A percentile compares a stretch with the other conserved stretches of the same genome.
Evolutionary conservation across 768 basidiomycete genomes (phyloP).

Genomic region (Serendipita sp.): DNA sequence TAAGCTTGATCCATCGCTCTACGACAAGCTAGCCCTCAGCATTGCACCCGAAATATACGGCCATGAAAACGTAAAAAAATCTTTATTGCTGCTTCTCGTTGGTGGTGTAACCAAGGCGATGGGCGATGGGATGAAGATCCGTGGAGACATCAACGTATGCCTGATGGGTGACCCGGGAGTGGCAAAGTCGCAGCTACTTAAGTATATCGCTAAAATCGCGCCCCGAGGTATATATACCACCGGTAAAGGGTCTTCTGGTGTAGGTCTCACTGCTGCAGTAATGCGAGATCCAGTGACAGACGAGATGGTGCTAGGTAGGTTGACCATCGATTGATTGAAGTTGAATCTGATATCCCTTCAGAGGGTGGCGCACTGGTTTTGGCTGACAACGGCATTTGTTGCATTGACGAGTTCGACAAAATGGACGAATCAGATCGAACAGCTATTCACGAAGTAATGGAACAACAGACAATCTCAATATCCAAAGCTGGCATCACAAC

Average conservation of each 20-base stretch:
- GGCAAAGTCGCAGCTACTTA: slow-evolving; percentile 89
- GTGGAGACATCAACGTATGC: slow-evolving; percentile 94
- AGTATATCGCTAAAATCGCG: slow-evolving; percentile 97
- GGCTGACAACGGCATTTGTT: slow-evolving; percentile 98
- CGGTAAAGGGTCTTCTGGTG: slow-evolving; percentile 94
- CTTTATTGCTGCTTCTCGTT: slow-evolving; percentile 75
- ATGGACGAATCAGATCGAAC: slow-evolving; percentile 98
- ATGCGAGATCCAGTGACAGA: slow-evolving; percentile 99
- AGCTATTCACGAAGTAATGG: slow-evolving; percentile 99
- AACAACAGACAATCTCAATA: slow-evolving; percentile 98
- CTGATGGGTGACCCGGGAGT: slow-evolving; percentile 99
- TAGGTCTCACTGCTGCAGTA: slow-evolving; percentile 95
- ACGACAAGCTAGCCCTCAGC: slow-evolving; percentile 74
- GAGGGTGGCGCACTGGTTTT: slow-evolving; percentile 99
- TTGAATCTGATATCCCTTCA: slow-evolving; percentile 18
- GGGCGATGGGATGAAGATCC: slow-evolving; percentile 96
- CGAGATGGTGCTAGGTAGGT: slow-evolving; percentile 93
- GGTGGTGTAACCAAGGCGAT: slow-evolving; percentile 93
- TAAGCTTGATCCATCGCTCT: slow-evolving; percentile 59
- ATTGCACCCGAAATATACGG: slow-evolving; percentile 99
- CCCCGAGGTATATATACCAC: slow-evolving; percentile 97
- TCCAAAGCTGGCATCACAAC: slow-evolving; percentile 99
- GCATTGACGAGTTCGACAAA: slow-evolving; percentile 99
- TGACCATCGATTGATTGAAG: neutral
- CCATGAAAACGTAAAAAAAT: slow-evolving; percentile 94